phyloP scores from a whole-genome alignment of 192 early-diverging fungal species.

The Entrophospora sp. region DNA sequence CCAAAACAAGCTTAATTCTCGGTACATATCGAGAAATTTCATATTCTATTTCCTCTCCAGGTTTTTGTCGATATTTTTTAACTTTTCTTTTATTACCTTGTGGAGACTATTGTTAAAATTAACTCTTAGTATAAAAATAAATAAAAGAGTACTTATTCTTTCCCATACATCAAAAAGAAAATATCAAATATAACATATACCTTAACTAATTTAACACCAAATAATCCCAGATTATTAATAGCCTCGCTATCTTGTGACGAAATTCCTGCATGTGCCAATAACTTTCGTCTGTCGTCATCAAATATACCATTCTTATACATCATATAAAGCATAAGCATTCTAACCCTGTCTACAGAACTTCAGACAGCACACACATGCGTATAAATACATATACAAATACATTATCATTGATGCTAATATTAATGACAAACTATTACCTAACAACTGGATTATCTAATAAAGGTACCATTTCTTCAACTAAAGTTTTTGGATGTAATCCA shows the following conservation, averaged over 20 bases:
- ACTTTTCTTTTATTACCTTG: constrained; percentile 20
- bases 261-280: constrained; percentile 63
- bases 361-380: too few relatives aligned
- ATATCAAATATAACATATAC: constrained; percentile 7
- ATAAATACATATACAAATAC: too few relatives aligned
- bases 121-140: background rate
- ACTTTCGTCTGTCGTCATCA: constrained; percentile 56
- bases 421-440: constrained; percentile 39
- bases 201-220: constrained; percentile 56
- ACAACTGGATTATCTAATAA: constrained; percentile 60
- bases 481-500: constrained; percentile 54
- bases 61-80: constrained; percentile 38
- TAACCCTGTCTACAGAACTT: constrained; percentile 58
- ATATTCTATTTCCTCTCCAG: constrained; percentile 54
- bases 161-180: background rate
- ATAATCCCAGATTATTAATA: constrained; percentile 59
- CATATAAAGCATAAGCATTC: constrained; percentile 74
- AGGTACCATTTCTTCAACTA: constrained; percentile 68
- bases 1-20: constrained; percentile 47
- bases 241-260: constrained; percentile 67
- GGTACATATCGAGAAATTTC: constrained; percentile 75
- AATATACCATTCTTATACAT: constrained; percentile 70
- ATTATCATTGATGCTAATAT: too few relatives aligned
- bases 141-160: too few relatives aligned
- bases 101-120: background rate